Evolutionary conservation across 2,329 filamentous ascomycete genomes (phyloP).

Genomic region (Botryotinia narcissicola): DNA sequence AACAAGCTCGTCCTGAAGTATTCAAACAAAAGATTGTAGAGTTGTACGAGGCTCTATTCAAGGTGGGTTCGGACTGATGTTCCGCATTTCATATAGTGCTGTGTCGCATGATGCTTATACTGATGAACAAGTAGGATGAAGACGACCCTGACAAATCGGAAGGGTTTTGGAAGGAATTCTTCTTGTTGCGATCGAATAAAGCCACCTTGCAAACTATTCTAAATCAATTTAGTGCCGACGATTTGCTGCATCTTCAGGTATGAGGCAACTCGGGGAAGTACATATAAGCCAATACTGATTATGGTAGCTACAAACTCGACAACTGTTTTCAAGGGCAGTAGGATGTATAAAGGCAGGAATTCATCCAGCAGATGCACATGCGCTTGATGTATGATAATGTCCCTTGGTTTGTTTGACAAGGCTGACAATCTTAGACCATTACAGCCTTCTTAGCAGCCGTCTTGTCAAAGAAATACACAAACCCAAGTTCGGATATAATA

Average conservation of each 20-base stretch:
- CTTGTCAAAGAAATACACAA: constrained; percentile 86
- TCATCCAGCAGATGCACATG: constrained; percentile 68
- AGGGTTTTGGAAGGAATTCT: constrained; percentile 96
- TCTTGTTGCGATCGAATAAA: constrained; percentile 79
- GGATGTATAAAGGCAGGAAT: constrained; percentile 60
- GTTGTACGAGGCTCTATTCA: constrained; percentile 83
- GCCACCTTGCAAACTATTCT: constrained; percentile 66
- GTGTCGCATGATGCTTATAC: constrained; percentile 6
- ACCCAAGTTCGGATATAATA: constrained; percentile 93
- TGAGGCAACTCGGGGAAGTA: not conserved
- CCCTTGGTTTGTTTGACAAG: constrained; percentile 28
- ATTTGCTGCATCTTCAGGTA: constrained; percentile 73
- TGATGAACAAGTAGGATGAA: constrained; percentile 51
- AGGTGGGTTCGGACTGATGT: constrained; percentile 47
- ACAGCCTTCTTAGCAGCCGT: constrained; percentile 82
- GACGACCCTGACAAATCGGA: constrained; percentile 71
- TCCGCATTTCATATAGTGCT: constrained; percentile 8
- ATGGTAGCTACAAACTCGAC: constrained; percentile 41
- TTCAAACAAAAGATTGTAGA: constrained; percentile 94
- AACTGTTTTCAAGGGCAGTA: constrained; percentile 75
- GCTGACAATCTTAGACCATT: constrained; percentile 67
- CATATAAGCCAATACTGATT: constrained; percentile 20
- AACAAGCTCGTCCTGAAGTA: constrained; percentile 82
- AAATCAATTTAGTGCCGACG: constrained; percentile 66
- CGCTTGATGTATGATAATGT: constrained; percentile 69